Base-by-base conservation (phyloP, 2,329 filamentous ascomycete genomes). In the Aspergillus pseudoterreus region DNA sequence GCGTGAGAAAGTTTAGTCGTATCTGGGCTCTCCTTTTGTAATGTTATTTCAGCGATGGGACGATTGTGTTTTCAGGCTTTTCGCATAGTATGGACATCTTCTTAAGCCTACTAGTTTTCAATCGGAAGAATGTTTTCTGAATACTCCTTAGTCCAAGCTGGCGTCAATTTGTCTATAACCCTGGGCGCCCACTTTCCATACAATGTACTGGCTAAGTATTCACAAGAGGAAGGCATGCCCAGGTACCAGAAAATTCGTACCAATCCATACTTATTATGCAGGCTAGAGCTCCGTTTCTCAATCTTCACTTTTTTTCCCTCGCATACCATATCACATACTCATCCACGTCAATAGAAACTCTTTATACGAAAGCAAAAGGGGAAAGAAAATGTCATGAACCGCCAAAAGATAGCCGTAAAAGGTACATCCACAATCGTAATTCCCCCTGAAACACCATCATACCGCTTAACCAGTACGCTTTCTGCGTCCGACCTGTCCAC, bases 401-500 rank as follows among this genome's bases (percentile, higher is more conserved):
- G 36, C 56, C 54, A 55, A 55, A 51, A 53, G 47, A 57, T 53
- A 53, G 51, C 19, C 44, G 32, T 24, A 45, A 53, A 51, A 62
- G 48, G 59, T 49, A 51, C 49, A 46, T 52, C 49, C 50, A 47
- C 48, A 30, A 38, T 32, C 48, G 41, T 45, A 21, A 42, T 51
- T 50, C 49, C 51, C 49, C 51, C 35, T 44, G 46, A 51, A 43
- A 42, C 33, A 39, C 36, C 42, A 43, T 38, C 19, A 21, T 4
- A 15, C 47, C 51, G 51, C 64, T 81, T 91, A 95, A 75, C 82
- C 88, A 75, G 90, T 84, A 84, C 95, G 95, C 82, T 86, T 94
- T 83, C 94, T 88, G 88, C 96, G 96, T 74, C 94, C 94, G 75
- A 99, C 89, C 78, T 97, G 94, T 75, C 94, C 94, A 68, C 92